Percentiles rank a stretch among this genome's conserved stretches.
phyloP scores from a whole-genome alignment of 129 eudicot species.

The Lonicera japonica region DNA sequence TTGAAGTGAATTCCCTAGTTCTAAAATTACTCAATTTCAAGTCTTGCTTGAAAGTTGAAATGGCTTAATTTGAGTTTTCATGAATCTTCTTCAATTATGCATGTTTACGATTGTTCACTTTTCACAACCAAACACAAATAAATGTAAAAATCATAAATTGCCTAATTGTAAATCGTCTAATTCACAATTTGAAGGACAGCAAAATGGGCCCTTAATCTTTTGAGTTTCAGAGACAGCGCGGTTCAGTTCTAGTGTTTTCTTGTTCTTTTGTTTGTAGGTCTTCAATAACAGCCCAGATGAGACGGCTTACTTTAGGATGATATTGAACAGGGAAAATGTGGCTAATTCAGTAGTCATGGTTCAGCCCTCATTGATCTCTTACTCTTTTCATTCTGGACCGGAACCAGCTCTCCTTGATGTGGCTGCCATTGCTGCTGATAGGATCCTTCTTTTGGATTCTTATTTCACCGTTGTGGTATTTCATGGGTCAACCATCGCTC shows the following conservation, averaged over 20 bases:
- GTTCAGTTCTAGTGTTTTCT: constrained; percentile 6
- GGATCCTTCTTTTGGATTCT: constrained; percentile 82
- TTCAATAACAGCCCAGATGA: constrained; percentile 98
- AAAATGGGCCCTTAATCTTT: too few relatives aligned
- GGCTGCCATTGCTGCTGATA: constrained; percentile 83
- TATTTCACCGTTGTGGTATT: constrained; percentile 85
- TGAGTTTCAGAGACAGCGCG: too few relatives aligned
- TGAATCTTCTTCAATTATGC: too few relatives aligned
- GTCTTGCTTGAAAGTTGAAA: too few relatives aligned
- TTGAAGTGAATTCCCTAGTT: too few relatives aligned
- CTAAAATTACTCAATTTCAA: too few relatives aligned
- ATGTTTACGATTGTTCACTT: too few relatives aligned
- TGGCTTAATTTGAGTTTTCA: too few relatives aligned
- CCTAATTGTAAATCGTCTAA: too few relatives aligned
- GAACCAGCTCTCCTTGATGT: constrained; percentile 96
- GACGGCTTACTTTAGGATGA: constrained; percentile 97
- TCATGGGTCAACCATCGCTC: constrained; percentile 92
- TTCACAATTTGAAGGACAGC: too few relatives aligned
- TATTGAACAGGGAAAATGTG: constrained; percentile 89
- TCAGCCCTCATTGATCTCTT: constrained; percentile 92
- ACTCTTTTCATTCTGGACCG: constrained; percentile 81
- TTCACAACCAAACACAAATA: too few relatives aligned
- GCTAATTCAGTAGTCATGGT: constrained; percentile 98
- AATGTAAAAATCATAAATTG: too few relatives aligned
- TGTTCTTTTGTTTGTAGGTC: constrained; percentile 40